Percentiles rank a stretch among this genome's conserved stretches.
Evolutionary conservation across 2,329 filamentous ascomycete genomes (phyloP).

Genomic region (Cladosporium austrohemisphaericum): DNA sequence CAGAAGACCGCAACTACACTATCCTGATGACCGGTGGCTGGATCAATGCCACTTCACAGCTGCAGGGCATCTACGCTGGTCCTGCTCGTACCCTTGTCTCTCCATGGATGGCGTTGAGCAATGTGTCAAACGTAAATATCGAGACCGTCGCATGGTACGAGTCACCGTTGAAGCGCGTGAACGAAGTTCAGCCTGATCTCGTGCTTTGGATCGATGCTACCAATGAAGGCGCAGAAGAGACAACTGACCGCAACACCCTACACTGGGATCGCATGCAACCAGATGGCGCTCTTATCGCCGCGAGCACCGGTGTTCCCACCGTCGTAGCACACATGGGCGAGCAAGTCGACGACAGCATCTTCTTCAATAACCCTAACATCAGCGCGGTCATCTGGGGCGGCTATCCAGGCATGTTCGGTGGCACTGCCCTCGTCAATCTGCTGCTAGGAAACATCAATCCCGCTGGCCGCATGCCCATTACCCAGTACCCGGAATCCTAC

Average conservation of each 20-base stretch:
- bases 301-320: slow-evolving; percentile 36
- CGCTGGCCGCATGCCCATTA: slow-evolving; percentile 38
- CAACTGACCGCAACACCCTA: slow-evolving; percentile 4
- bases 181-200: slow-evolving; percentile 6
- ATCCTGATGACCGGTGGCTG: slow-evolving; percentile 6
- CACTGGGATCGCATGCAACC: slow-evolving; percentile 9
- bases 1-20: slow-evolving; percentile 20
- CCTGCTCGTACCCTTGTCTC: neutral
- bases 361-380: slow-evolving; percentile 39
- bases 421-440: slow-evolving; percentile 40
- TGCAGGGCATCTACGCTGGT: slow-evolving; percentile 50
- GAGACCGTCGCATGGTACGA: slow-evolving; percentile 6
- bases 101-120: slow-evolving; percentile 5
- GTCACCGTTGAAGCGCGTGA: neutral
- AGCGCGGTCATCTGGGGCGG: slow-evolving; percentile 42
- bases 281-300: slow-evolving; percentile 13
- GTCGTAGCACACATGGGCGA: slow-evolving; percentile 37
- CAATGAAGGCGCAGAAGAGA: slow-evolving; percentile 6
- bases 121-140: slow-evolving; percentile 4
- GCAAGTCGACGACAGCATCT: slow-evolving; percentile 40
- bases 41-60: slow-evolving; percentile 2
- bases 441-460: slow-evolving; percentile 39
- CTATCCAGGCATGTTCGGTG: slow-evolving; percentile 45
- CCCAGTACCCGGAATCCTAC: slow-evolving; percentile 38
- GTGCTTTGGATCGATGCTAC: neutral